Percentiles rank a stretch among this genome's conserved stretches.
These are phyloP conservation scores for Pyrus pyrifolia DNA, from an alignment of 306 rosid genomes.

Conservation along the genomic window DNA sequence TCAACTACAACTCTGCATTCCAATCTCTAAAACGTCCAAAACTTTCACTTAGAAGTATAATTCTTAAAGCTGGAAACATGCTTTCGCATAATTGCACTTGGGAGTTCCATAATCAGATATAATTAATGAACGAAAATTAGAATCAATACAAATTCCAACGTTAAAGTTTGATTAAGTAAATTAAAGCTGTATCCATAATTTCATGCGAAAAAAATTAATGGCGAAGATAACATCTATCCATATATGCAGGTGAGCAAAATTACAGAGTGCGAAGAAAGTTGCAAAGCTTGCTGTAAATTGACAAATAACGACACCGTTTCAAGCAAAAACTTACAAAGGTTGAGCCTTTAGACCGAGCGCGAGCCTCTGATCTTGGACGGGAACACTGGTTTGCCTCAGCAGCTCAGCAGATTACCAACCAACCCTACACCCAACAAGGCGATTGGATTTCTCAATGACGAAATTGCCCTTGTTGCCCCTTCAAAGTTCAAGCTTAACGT, in stretches of 20 bases:
- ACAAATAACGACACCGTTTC: neutral
- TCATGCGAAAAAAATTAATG: neutral
- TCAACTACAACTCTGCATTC: neutral
- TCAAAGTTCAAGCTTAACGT: neutral
- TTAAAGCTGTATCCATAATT: neutral
- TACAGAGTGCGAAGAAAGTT: neutral
- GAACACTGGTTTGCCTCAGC: neutral
- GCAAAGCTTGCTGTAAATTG: neutral
- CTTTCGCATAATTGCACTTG: neutral
- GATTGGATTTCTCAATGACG: neutral
- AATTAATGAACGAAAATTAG: neutral
- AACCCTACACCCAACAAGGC: neutral
- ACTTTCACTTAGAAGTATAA: neutral
- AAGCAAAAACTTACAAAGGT: neutral
- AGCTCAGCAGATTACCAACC: neutral
- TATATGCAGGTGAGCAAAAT: neutral
- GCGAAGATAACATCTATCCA: neutral
- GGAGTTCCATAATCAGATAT: neutral
- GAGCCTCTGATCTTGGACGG: neutral
- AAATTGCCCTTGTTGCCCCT: neutral
- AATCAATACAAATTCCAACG: neutral
- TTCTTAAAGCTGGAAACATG: neutral
- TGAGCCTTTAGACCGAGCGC: neutral
- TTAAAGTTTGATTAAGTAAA: neutral
- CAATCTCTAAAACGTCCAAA: neutral